These are phyloP conservation scores for Coemansia sp. DNA, from an alignment of 192 early-diverging fungal species.

Conservation along the genomic window DNA sequence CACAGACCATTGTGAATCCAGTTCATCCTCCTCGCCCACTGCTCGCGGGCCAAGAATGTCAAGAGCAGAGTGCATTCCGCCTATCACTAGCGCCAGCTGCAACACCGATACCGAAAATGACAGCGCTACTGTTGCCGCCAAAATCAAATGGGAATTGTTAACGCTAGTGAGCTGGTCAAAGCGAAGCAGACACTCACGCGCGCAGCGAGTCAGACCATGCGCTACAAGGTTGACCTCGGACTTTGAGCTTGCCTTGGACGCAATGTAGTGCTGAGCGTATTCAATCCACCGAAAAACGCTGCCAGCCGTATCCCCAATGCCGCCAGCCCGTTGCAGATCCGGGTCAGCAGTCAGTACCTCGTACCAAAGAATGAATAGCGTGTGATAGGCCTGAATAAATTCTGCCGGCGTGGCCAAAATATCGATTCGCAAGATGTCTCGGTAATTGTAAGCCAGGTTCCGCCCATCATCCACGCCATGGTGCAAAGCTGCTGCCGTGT, in stretches of 20 bases:
- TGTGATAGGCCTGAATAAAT: constrained; percentile 32
- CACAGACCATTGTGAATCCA: constrained; percentile 1
- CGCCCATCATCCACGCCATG: background rate
- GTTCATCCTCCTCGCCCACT: constrained; percentile 30
- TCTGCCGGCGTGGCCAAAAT: constrained; percentile 18
- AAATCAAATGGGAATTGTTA: background rate
- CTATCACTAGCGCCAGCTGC: constrained; percentile 24
- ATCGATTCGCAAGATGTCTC: constrained; percentile 32
- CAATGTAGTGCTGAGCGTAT: constrained; percentile 26
- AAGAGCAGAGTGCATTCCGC: background rate
- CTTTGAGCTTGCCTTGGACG: background rate
- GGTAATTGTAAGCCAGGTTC: constrained; percentile 6
- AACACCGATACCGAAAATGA: constrained; percentile 19
- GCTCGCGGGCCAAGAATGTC: constrained; percentile 20
- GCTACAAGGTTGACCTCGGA: constrained; percentile 12
- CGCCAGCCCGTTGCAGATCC: background rate
- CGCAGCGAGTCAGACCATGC: constrained; percentile 1
- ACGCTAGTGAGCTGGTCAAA: constrained; percentile 3
- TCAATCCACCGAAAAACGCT: constrained; percentile 37
- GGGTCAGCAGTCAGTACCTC: background rate
- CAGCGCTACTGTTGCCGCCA: constrained; percentile 20
- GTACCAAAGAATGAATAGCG: constrained; percentile 36
- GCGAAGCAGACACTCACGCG: background rate
- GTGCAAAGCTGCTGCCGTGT: background rate
- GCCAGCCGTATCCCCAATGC: background rate